Conservation (phyloP, 345 rosid genomes). For the Adansonia digitata region DNA sequence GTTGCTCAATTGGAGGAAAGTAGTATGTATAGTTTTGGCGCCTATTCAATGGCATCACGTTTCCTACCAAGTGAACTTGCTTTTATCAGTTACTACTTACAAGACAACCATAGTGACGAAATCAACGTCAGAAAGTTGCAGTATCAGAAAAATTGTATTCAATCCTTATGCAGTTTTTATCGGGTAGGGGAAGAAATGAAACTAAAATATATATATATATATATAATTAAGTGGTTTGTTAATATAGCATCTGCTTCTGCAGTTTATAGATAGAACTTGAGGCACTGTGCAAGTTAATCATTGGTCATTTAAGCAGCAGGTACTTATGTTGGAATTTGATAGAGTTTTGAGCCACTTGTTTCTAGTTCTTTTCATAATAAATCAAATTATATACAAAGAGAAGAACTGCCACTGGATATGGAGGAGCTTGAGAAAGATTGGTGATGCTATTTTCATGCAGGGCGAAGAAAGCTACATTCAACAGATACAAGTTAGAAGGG, state of each 20-base stretch:
- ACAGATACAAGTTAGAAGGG: not conserved
- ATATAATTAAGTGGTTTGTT: not conserved
- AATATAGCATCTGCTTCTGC: not conserved
- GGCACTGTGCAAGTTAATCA: not conserved
- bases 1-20: not conserved
- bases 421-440: not conserved
- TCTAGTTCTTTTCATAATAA: not conserved
- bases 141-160: not conserved
- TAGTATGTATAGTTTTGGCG: not conserved
- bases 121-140: not conserved
- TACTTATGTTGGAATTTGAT: not conserved
- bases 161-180: not conserved
- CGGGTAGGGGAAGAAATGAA: not conserved
- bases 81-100: too few relatives aligned
- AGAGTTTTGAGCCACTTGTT: not conserved
- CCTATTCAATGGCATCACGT: too few relatives aligned
- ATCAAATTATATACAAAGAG: not conserved
- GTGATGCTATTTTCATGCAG: not conserved
- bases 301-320: not conserved
- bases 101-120: not conserved
- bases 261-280: not conserved
- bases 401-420: not conserved
- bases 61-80: too few relatives aligned
- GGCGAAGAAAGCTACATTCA: not conserved
- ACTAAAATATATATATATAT: not conserved